These are phyloP conservation scores for Fusarium sp. DNA, from an alignment of 2,329 filamentous ascomycete genomes.

Conservation along the genomic window DNA sequence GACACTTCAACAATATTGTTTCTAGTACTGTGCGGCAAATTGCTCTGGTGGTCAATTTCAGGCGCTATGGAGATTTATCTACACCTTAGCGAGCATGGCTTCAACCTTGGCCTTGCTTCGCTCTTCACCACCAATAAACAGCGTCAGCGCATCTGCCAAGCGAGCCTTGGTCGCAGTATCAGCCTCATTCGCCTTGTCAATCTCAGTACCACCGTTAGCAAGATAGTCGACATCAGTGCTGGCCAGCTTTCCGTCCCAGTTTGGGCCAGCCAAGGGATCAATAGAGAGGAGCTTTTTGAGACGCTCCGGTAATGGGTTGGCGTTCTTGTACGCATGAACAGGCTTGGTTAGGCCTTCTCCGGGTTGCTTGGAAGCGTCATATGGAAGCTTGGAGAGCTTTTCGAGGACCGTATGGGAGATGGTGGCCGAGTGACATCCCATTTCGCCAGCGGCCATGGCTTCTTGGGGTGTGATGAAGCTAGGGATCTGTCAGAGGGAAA, in stretches of 20 bases:
- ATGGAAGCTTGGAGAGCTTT: constrained; percentile 51
- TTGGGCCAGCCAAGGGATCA: constrained; percentile 52
- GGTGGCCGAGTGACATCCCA: constrained; percentile 58
- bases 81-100: constrained; percentile 28
- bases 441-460: constrained; percentile 56
- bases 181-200: constrained; percentile 53
- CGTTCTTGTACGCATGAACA: constrained; percentile 50
- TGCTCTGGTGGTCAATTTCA: neutral
- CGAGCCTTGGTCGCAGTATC: constrained; percentile 51
- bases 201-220: constrained; percentile 52
- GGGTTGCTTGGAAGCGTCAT: constrained; percentile 50
- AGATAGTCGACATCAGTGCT: constrained; percentile 57
- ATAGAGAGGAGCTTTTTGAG: constrained; percentile 48
- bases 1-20: neutral
- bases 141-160: constrained; percentile 50
- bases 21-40: neutral
- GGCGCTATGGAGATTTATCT: neutral
- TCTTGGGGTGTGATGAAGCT: constrained; percentile 56
- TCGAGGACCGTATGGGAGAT: constrained; percentile 52
- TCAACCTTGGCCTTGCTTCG: constrained; percentile 52
- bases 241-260: constrained; percentile 52
- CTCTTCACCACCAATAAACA: constrained; percentile 53
- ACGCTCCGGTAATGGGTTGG: constrained; percentile 45
- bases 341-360: constrained; percentile 53
- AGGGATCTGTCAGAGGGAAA: neutral